These are phyloP conservation scores for Exophiala mesophila DNA, from an alignment of 2,329 filamentous ascomycete species.

Conservation along the genomic window DNA sequence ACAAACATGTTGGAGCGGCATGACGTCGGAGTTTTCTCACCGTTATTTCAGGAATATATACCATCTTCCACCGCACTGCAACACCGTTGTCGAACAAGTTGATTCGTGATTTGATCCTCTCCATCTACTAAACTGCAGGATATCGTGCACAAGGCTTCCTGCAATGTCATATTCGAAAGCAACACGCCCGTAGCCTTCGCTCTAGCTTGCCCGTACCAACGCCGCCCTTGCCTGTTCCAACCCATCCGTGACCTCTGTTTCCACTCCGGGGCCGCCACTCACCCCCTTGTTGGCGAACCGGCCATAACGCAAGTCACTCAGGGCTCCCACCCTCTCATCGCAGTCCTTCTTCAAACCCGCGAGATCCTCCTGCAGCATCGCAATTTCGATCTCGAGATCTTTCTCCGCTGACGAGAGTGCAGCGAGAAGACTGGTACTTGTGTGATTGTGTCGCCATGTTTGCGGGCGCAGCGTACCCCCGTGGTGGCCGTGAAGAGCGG, in stretches of 20 bases:
- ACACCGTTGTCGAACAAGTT: too few species aligned
- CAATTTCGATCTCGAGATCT: slow-evolving; percentile 64
- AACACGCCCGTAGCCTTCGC: too few species aligned
- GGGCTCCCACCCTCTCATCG: slow-evolving; percentile 60
- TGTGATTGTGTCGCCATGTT: slow-evolving; percentile 44
- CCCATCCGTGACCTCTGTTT: slow-evolving; percentile 10
- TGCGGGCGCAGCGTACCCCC: slow-evolving; percentile 4
- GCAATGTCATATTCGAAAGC: too few species aligned
- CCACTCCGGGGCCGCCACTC: slow-evolving; percentile 2
- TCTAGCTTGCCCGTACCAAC: too few species aligned
- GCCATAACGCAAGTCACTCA: slow-evolving; percentile 81
- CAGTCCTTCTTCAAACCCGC: slow-evolving; percentile 56
- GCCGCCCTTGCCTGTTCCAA: slow-evolving; percentile 9
- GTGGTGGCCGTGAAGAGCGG: slow-evolving; percentile 8
- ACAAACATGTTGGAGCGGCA: too few species aligned
- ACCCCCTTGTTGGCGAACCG: slow-evolving; percentile 44
- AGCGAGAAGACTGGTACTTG: slow-evolving; percentile 58
- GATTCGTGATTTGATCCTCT: too few species aligned
- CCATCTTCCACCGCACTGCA: too few species aligned
- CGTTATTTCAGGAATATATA: too few species aligned
- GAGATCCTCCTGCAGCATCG: slow-evolving; percentile 61
- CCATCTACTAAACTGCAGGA: too few species aligned
- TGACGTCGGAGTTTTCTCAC: too few species aligned
- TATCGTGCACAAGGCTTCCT: too few species aligned
- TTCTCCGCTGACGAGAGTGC: slow-evolving; percentile 64